phyloP scores from a whole-genome alignment of 202 grass and related monocot genomes.

The Musa balbisiana region DNA sequence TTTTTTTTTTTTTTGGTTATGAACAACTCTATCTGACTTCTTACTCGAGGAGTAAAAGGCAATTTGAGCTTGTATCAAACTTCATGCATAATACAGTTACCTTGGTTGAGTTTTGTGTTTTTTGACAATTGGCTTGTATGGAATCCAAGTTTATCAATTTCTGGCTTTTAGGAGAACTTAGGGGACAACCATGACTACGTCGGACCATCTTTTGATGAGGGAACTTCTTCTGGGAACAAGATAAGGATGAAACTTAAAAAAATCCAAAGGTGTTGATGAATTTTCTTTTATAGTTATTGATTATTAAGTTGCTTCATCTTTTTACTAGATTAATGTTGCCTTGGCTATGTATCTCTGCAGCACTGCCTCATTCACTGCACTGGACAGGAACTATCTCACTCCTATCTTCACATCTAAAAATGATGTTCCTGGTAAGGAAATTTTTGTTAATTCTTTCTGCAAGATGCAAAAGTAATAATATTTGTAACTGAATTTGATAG shows the following conservation, averaged over 20 bases:
- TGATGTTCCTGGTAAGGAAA: slow-evolving; percentile 14
- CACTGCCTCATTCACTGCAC: slow-evolving; percentile 76
- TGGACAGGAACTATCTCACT: slow-evolving; percentile 94
- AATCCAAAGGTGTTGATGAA: slow-evolving; percentile 70
- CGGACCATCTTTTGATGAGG: slow-evolving; percentile 62
- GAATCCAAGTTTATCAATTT: neutral
- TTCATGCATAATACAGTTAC: too few relatives aligned
- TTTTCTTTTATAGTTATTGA: slow-evolving; percentile 9
- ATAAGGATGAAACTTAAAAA: slow-evolving; percentile 92
- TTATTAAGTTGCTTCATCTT: neutral
- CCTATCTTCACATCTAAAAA: slow-evolving; percentile 91
- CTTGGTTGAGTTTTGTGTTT: too few relatives aligned
- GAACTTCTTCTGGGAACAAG: slow-evolving; percentile 59
- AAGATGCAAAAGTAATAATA: too few relatives aligned
- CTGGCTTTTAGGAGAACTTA: slow-evolving; percentile 33
- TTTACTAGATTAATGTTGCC: neutral
- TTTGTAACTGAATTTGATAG: too few relatives aligned
- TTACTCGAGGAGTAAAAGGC: too few relatives aligned
- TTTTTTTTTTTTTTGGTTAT: too few relatives aligned
- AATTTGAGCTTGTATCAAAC: too few relatives aligned
- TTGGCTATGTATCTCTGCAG: slow-evolving; percentile 25
- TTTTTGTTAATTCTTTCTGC: neutral
- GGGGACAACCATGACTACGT: slow-evolving; percentile 62
- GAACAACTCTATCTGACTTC: too few relatives aligned
- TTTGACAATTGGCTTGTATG: neutral